Evolutionary conservation across 345 rosid species (phyloP), one percentile per base, ranked within the genome.

Genomic region (Melaleuca quinquenervia): DNA sequence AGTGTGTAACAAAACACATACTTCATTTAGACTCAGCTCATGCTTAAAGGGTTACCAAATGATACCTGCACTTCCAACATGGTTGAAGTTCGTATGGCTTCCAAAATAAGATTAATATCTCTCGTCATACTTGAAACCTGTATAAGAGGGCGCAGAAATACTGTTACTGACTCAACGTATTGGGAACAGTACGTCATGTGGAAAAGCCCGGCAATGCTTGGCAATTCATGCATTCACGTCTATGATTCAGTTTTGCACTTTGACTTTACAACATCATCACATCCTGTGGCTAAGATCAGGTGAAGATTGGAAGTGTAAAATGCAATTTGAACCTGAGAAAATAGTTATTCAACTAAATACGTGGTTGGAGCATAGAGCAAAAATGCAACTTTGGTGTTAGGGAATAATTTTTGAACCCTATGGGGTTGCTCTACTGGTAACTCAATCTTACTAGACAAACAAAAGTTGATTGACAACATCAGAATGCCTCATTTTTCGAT

Each of bases 11-110:
- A 26, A 44, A 45, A 55, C n/a, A 55, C 10, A 56, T 84, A 29
- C 16, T 13, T 3, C 14, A 52, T 27, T 36, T 44, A 24, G n/a
- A 56, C 60, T 54, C 11, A 41, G 32, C 82, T 29, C 53, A 70
- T 20, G 48, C 80, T 18, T 70, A 36, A 48, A 36, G 78, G 44
- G 45, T 36, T 70, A 36, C 45, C 29, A 3, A 80, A 62, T 27
- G 54, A 41, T 92, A 96, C 99, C 97, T 95, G 94, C 27, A 96
- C 94, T 95, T 96, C 98, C 85, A 96, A 92, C 83, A 87, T 82
- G 45, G 88, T 82, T 75, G 98, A 96, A 86, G 82, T 85, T 90
- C 89, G 96, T n/a, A 96, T 49, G 84, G 96, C 91, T 48, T 96
- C 96, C 93, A 92, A 84, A 88, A 96, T 94, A 80, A 91, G 86